Conservation (phyloP, 2,329 filamentous ascomycete species). For the Trichoderma cornu-damae region DNA sequence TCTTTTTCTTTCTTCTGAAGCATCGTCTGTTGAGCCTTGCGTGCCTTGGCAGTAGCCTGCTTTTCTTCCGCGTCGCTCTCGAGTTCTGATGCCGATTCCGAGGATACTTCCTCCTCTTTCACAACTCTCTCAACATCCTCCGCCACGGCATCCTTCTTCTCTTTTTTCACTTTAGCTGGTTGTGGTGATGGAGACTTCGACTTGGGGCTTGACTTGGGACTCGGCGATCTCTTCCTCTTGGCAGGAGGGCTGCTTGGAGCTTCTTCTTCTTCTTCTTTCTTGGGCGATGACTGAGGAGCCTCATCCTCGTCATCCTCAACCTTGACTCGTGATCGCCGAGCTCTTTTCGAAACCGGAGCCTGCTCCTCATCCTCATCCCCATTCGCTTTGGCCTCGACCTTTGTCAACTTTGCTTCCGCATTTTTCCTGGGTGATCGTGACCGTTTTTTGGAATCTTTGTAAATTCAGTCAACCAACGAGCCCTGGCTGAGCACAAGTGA, state of each 20-base stretch:
- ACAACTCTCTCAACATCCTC: constrained; percentile 12
- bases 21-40: constrained; percentile 74
- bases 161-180: constrained; percentile 22
- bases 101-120: constrained; percentile 26
- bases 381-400: constrained; percentile 34
- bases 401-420: constrained; percentile 6
- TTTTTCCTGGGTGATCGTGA: constrained; percentile 26
- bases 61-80: constrained; percentile 56
- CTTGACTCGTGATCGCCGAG: constrained; percentile 43
- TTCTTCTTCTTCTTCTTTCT: constrained; percentile 23
- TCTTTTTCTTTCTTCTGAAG: constrained; percentile 65
- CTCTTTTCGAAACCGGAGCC: constrained; percentile 56
- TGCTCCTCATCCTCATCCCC: constrained; percentile 52
- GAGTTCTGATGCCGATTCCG: constrained; percentile 34
- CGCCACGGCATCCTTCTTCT: constrained; percentile 28
- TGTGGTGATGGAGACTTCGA: constrained; percentile 20
- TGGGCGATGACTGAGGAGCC: constrained; percentile 34
- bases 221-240: constrained; percentile 24
- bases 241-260: constrained; percentile 15
- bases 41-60: constrained; percentile 68
- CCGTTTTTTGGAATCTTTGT: constrained; percentile 45
- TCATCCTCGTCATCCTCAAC: constrained; percentile 50
- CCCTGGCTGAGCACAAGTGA: background rate
- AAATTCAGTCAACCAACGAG: background rate
- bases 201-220: constrained; percentile 26